Percentiles rank a stretch among this genome's conserved stretches.
These are phyloP conservation scores for Yamadazyma aaseri DNA, from an alignment of 1,139 yeast species.

Conservation along the genomic window DNA sequence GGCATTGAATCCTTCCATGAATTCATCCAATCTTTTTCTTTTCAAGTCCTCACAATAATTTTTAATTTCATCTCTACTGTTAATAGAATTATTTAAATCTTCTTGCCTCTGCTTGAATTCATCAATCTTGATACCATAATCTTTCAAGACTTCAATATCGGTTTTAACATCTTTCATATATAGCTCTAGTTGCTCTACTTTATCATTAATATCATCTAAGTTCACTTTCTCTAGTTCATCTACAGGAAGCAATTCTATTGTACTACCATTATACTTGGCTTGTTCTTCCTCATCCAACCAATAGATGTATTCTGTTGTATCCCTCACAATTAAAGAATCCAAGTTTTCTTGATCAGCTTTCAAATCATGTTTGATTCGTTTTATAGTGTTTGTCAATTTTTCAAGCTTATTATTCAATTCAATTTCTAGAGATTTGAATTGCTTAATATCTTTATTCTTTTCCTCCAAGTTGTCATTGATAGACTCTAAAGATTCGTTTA, in stretches of 20 bases:
- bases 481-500: constrained; percentile 36
- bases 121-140: constrained; percentile 64
- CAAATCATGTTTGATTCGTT: constrained; percentile 39
- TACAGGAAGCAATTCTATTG: constrained; percentile 43
- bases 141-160: constrained; percentile 74
- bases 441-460: constrained; percentile 53
- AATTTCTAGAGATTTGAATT: constrained; percentile 65
- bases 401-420: constrained; percentile 68
- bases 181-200: constrained; percentile 56
- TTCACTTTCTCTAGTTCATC: constrained; percentile 56
- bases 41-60: constrained; percentile 67
- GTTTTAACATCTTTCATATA: constrained; percentile 59
- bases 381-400: constrained; percentile 45
- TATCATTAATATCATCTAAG: constrained; percentile 47
- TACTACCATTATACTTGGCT: constrained; percentile 31
- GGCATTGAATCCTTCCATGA: constrained; percentile 86
- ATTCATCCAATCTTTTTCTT: constrained; percentile 76
- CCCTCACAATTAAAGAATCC: constrained; percentile 46
- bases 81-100: constrained; percentile 69
- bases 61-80: constrained; percentile 64
- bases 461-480: constrained; percentile 49
- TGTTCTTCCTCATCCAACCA: constrained; percentile 49
- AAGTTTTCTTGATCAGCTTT: constrained; percentile 39
- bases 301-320: constrained; percentile 46
- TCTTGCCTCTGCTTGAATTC: constrained; percentile 64